Percentiles rank a stretch among this genome's conserved stretches.
phyloP scores from a whole-genome alignment of 2,329 filamentous ascomycete genomes.

The Chaetomium strumarium region DNA sequence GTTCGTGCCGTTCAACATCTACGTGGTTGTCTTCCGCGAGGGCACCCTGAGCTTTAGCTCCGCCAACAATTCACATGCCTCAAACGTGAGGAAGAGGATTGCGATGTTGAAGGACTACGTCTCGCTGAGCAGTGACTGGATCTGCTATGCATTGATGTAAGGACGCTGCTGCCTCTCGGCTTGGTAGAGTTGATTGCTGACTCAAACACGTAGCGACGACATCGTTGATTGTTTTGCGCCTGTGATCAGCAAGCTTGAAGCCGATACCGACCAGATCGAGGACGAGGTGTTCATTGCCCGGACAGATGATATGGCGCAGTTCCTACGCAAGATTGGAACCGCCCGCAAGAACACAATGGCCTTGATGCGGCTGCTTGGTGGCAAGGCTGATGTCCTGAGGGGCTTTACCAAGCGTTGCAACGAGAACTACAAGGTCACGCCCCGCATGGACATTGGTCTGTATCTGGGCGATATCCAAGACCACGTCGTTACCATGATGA shows the following conservation, averaged over 20 bases:
- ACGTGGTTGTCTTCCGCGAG: constrained; percentile 93
- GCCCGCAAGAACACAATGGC: constrained; percentile 94
- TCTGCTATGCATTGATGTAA: constrained; percentile 96
- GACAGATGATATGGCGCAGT: constrained; percentile 79
- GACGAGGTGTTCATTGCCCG: constrained; percentile 92
- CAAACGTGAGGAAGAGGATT: constrained; percentile 86
- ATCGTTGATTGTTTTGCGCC: constrained; percentile 96
- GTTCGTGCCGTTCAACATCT: constrained; percentile 92
- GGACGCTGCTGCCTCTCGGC: constrained; percentile 27
- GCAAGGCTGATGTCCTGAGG: constrained; percentile 96
- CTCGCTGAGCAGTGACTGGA: constrained; percentile 92
- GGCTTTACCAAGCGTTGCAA: constrained; percentile 99
- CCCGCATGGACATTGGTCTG: constrained; percentile 90
- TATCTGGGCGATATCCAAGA: constrained; percentile 98
- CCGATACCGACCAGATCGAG: constrained; percentile 87
- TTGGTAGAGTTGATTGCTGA: constrained; percentile 23
- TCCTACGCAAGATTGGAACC: constrained; percentile 81
- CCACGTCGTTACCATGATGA: constrained; percentile 99
- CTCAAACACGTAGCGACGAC: constrained; percentile 60
- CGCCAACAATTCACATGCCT: constrained; percentile 76
- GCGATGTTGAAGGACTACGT: constrained; percentile 91
- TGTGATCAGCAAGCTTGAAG: constrained; percentile 78
- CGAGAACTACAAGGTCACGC: constrained; percentile 91
- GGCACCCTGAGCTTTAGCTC: constrained; percentile 95
- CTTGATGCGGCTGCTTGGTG: constrained; percentile 84